Conservation (phyloP, 192 early-diverging fungal genomes). For the Backusella circina region DNA sequence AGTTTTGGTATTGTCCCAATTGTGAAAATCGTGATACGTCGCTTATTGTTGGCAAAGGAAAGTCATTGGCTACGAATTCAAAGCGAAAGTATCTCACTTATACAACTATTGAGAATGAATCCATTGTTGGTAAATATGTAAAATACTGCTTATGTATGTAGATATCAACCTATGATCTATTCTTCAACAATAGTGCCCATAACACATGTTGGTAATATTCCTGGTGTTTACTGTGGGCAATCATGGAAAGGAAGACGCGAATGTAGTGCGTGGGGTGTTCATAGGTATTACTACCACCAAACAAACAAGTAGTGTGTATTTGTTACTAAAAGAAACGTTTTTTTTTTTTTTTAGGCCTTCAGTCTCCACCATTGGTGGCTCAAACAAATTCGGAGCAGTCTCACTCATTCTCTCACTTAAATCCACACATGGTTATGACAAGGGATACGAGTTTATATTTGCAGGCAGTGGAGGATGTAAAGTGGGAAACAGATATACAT, state of each 20-base stretch:
- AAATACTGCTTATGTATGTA: not conserved
- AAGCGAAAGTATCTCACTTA: conserved; percentile 52
- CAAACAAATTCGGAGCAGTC: conserved; percentile 43
- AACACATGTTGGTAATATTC: conserved; percentile 50
- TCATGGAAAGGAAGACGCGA: conserved; percentile 51
- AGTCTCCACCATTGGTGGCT: conserved; percentile 61
- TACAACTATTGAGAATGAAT: conserved; percentile 19
- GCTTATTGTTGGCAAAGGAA: conserved; percentile 32
- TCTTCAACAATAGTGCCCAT: conserved; percentile 36
- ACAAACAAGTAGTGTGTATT: not conserved
- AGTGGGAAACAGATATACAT: conserved; percentile 49
- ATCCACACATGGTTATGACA: conserved; percentile 52
- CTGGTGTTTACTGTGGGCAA: conserved; percentile 56
- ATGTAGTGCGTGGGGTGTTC: conserved; percentile 47
- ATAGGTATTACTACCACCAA: conserved; percentile 24
- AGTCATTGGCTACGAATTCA: conserved; percentile 51
- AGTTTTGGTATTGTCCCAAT: conserved; percentile 46
- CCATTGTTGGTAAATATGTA: conserved; percentile 9
- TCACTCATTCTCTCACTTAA: conserved; percentile 64
- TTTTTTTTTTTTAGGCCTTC: conserved; percentile 42
- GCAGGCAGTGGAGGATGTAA: conserved; percentile 64
- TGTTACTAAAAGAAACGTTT: not conserved
- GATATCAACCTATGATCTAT: conserved; percentile 8
- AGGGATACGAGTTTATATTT: conserved; percentile 63
- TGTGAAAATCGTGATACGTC: conserved; percentile 42